These are phyloP conservation scores for Sugiyamaella grinbergsii DNA, from an alignment of 1,139 yeast species.

Conservation along the genomic window DNA sequence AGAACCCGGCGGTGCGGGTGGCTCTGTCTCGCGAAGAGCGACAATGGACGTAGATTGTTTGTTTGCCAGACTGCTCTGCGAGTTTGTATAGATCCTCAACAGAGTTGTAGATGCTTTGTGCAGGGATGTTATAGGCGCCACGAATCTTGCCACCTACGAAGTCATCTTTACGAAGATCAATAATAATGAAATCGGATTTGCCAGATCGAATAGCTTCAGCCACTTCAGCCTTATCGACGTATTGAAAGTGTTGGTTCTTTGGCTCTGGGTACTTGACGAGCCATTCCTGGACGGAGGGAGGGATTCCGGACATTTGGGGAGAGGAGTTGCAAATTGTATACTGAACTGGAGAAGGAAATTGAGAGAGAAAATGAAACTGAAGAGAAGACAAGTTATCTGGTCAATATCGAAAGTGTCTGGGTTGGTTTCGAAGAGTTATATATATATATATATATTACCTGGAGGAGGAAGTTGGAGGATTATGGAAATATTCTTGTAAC, in stretches of 20 bases:
- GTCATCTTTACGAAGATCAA: slow-evolving; percentile 34
- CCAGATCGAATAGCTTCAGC: slow-evolving; percentile 23
- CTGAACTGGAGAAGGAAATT: not conserved
- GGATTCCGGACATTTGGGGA: slow-evolving; percentile 5
- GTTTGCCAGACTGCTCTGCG: slow-evolving; percentile 31
- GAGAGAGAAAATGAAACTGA: too few relatives aligned
- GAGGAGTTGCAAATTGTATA: not conserved
- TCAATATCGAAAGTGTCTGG: too few relatives aligned
- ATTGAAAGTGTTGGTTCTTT: slow-evolving; percentile 23
- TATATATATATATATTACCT: too few relatives aligned
- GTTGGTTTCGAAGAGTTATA: too few relatives aligned
- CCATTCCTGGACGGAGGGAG: slow-evolving; percentile 30
- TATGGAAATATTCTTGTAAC: too few relatives aligned
- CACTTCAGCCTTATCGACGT: slow-evolving; percentile 30
- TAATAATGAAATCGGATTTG: slow-evolving; percentile 27
- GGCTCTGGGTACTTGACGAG: slow-evolving; percentile 32
- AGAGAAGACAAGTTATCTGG: too few relatives aligned
- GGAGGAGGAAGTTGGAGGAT: too few relatives aligned
- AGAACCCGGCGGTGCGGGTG: slow-evolving; percentile 33
- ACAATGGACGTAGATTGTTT: slow-evolving; percentile 31
- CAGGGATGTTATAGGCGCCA: slow-evolving; percentile 35
- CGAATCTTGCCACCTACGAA: slow-evolving; percentile 34
- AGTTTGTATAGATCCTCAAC: slow-evolving; percentile 30
- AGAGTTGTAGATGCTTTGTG: slow-evolving; percentile 32
- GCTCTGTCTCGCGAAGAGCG: slow-evolving; percentile 34